Base-by-base conservation (phyloP, 2,329 filamentous ascomycete genomes). In the Aspergillus sclerotialis region DNA sequence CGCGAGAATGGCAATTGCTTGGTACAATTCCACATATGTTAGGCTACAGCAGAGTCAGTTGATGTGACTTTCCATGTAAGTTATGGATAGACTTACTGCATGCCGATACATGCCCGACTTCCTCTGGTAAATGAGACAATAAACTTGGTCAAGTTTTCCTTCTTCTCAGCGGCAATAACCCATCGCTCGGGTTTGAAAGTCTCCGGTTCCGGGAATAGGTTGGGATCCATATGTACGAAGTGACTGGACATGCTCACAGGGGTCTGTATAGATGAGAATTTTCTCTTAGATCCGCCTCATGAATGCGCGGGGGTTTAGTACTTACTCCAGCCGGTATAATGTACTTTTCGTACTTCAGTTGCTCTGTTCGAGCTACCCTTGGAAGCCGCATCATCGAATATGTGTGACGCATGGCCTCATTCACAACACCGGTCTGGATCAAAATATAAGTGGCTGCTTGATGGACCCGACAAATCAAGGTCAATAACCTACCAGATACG, bases 81-180 rank as follows among this genome's bases (percentile, higher is more conserved):
- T 11, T 14, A 14, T 31, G 33, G n/a, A 28, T 10, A 12, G 7
- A 15, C 31, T 12, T 38, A 48, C 45, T 70, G 65, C 25, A 62
- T 63, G 9, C 68, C 68, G 2, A 64, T 44, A 38, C 68, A 71
- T 42, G 60, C 58, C 12, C 67, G 49, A 1, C 50, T 59, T 0
- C 67, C 67, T 23, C 47, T 50, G 16, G 48, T 47, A 36, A 66
- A 65, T 0, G 53, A 40, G 7, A 61, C 48, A 5, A 63, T 36
- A 32, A 55, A 60, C 15, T 44, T 45, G 16, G 52, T 42, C n/a
- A 60, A 45, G 2, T 54, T 49, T 7, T 52, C 36, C 2, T 55
- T 55, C 10, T 44, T 41, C n/a, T 49, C 43, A 5, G 51, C 34
- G 32, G 46, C 41, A 7, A 56, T 12, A 7, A 42, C 40, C 50